Evolutionary conservation across 495 filamentous ascomycete genomes (phyloP).

Genomic region (Penicillium lividum): DNA sequence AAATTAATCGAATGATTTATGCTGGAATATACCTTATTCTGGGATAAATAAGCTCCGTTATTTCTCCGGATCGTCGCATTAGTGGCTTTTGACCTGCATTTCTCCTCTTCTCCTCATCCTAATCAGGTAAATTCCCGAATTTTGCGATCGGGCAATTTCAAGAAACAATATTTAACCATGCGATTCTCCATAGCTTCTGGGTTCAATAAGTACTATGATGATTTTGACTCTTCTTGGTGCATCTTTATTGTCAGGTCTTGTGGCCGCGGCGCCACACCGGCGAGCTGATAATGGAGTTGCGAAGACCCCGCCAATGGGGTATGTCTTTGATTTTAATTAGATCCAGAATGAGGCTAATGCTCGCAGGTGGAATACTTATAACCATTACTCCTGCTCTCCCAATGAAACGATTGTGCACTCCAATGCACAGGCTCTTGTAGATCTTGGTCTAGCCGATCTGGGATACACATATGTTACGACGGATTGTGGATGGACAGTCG

Average conservation of each 20-base stretch:
- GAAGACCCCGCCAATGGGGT: conserved; percentile 39
- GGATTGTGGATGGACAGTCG: conserved; percentile 57
- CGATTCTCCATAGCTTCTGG: too few species aligned
- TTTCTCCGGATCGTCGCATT: conserved; percentile 9
- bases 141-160: neutral
- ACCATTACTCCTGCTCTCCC: conserved; percentile 52
- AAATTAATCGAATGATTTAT: too few species aligned
- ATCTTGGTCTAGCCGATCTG: conserved; percentile 48
- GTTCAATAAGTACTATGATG: neutral
- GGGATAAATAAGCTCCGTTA: too few species aligned
- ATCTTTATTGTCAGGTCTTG: neutral
- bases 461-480: conserved; percentile 58
- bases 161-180: neutral
- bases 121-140: conserved; percentile 6
- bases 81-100: neutral
- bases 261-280: neutral
- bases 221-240: neutral
- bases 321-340: neutral
- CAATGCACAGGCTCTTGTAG: conserved; percentile 56
- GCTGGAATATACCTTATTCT: too few species aligned
- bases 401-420: conserved; percentile 49
- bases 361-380: conserved; percentile 57
- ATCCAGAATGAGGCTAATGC: neutral
- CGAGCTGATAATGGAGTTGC: conserved; percentile 33
- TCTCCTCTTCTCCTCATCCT: conserved; percentile 3